phyloP scores from a whole-genome alignment of 768 basidiomycete species.

The Podaxis mareebaensis region DNA sequence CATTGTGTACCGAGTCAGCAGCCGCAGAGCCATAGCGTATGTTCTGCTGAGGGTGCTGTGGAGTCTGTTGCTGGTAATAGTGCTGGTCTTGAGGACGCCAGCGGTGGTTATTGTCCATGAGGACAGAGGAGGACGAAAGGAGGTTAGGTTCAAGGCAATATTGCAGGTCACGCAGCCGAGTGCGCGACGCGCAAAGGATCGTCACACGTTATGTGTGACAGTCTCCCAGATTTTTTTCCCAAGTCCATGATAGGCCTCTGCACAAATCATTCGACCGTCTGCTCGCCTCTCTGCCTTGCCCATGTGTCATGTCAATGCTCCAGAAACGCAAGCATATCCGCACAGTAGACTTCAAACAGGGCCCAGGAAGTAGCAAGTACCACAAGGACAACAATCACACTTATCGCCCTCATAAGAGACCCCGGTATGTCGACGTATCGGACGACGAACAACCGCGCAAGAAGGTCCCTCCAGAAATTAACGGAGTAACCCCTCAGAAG shows the following conservation, averaged over 20 bases:
- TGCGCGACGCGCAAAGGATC: slow-evolving; percentile 23
- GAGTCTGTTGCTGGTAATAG: slow-evolving; percentile 20
- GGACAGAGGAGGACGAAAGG: slow-evolving; percentile 1
- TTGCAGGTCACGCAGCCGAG: slow-evolving; percentile 17
- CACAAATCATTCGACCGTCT: neutral
- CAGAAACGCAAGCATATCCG: slow-evolving; percentile 11
- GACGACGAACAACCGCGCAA: slow-evolving; percentile 37
- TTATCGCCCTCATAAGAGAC: slow-evolving; percentile 27
- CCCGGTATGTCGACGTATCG: slow-evolving; percentile 36
- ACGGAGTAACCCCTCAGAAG: slow-evolving; percentile 20
- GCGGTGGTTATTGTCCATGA: slow-evolving; percentile 36
- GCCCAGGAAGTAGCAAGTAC: slow-evolving; percentile 2
- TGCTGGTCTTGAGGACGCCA: slow-evolving; percentile 31
- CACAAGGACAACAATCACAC: slow-evolving; percentile 2
- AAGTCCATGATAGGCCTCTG: neutral
- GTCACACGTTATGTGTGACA: slow-evolving; percentile 22
- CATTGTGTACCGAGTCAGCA: slow-evolving; percentile 61
- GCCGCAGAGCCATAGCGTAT: slow-evolving; percentile 24
- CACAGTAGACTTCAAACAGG: slow-evolving; percentile 11
- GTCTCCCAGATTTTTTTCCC: neutral
- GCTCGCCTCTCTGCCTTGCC: slow-evolving; percentile 9
- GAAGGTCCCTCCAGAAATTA: slow-evolving; percentile 29
- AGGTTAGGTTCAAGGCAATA: slow-evolving; percentile 6
- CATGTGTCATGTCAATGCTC: slow-evolving; percentile 18
- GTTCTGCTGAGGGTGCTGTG: slow-evolving; percentile 21